Conservation (phyloP, 495 filamentous ascomycete genomes). For the Neurospora sp. region DNA sequence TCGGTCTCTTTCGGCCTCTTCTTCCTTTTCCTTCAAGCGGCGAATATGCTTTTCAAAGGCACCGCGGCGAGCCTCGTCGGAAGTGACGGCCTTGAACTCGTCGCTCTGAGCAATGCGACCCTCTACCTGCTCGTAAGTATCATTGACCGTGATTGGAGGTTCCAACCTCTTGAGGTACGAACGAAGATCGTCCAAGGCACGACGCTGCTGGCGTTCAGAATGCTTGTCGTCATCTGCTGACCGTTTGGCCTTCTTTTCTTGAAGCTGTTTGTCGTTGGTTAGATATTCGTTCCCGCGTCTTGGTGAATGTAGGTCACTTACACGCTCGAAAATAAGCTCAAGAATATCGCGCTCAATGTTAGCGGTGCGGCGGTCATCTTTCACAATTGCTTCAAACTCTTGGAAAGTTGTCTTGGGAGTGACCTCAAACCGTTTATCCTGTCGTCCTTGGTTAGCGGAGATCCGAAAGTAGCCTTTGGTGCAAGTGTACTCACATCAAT, state of each 20-base stretch:
- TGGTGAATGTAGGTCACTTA: constrained; percentile 16
- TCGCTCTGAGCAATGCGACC: constrained; percentile 66
- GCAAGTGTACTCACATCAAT: constrained; percentile 60
- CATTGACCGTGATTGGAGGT: constrained; percentile 63
- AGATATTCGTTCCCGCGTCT: constrained; percentile 2
- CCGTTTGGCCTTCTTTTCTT: constrained; percentile 57
- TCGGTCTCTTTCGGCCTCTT: constrained; percentile 69
- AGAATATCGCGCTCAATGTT: constrained; percentile 69
- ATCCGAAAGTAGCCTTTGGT: not conserved
- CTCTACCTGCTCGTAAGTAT: constrained; percentile 80
- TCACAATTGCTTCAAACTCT: constrained; percentile 70
- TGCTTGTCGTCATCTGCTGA: constrained; percentile 72
- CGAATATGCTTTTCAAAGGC: constrained; percentile 92
- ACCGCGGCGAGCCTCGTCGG: constrained; percentile 68
- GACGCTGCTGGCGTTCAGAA: constrained; percentile 75
- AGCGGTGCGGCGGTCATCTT: constrained; percentile 74
- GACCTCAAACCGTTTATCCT: constrained; percentile 90
- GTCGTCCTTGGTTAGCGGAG: constrained; percentile 1
- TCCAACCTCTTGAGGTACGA: constrained; percentile 85
- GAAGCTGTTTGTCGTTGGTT: constrained; percentile 42
- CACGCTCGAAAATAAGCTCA: constrained; percentile 67
- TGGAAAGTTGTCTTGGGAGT: constrained; percentile 75
- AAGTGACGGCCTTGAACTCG: constrained; percentile 70
- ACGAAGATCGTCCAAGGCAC: constrained; percentile 73
- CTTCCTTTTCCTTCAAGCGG: constrained; percentile 82